phyloP scores from a whole-genome alignment of 1,284 basidiomycete genomes.

The Ceratobasidium theobromae region DNA sequence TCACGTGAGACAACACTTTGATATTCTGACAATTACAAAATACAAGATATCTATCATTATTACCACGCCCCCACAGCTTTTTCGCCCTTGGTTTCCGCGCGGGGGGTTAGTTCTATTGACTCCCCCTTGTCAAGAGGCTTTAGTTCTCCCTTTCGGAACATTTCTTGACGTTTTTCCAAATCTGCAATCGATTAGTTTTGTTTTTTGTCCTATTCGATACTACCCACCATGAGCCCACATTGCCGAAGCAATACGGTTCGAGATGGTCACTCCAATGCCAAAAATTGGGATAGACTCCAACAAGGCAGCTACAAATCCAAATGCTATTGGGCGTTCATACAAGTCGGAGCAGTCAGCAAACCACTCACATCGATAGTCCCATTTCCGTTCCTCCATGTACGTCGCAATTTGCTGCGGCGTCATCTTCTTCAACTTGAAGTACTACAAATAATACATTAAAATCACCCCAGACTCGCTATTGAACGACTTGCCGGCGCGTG shows the following conservation, averaged over 20 bases:
- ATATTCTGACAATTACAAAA: slow-evolving; percentile 1
- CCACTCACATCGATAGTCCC: slow-evolving; percentile 72
- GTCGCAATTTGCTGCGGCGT: slow-evolving; percentile 61
- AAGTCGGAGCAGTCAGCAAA: neutral
- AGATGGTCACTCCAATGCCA: slow-evolving; percentile 77
- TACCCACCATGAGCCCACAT: slow-evolving; percentile 84
- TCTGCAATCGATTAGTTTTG: slow-evolving; percentile 47
- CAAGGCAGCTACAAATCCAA: slow-evolving; percentile 77
- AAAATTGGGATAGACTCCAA: slow-evolving; percentile 77
- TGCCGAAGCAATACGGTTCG: slow-evolving; percentile 82
- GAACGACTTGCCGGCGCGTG: slow-evolving; percentile 59
- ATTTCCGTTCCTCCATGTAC: slow-evolving; percentile 84
- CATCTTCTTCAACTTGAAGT: slow-evolving; percentile 83
- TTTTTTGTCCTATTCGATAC: neutral
- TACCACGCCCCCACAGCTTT: slow-evolving; percentile 9
- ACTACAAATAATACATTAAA: slow-evolving; percentile 48
- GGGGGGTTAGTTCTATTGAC: slow-evolving; percentile 28
- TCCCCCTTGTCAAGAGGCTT: slow-evolving; percentile 39
- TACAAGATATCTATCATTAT: neutral
- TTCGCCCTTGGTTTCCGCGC: slow-evolving; percentile 1
- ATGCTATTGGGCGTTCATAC: slow-evolving; percentile 50
- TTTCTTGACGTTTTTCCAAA: slow-evolving; percentile 77
- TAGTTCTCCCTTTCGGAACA: slow-evolving; percentile 47
- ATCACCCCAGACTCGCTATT: neutral
- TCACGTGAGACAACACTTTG: slow-evolving; percentile 3